A percentile compares a stretch with the other conserved stretches of the same genome.
phyloP scores from a whole-genome alignment of 305 asterid genomes.

The Rubia occidens region DNA sequence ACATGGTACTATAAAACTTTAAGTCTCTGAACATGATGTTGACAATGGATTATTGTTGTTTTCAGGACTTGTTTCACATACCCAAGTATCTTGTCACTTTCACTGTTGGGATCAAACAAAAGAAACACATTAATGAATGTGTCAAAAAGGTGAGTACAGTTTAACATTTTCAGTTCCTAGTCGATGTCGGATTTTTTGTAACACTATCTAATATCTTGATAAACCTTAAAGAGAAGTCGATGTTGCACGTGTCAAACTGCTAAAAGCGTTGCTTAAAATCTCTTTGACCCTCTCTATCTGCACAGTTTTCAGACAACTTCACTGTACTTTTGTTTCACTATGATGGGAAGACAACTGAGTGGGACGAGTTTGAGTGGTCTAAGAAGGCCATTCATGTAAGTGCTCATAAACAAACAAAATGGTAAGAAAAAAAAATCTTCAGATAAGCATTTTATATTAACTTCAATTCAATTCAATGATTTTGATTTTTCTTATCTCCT shows the following conservation, averaged over 20 bases:
- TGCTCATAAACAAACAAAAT: slow-evolving; percentile 40
- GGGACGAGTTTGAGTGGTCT: slow-evolving; percentile 91
- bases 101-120: slow-evolving; percentile 63
- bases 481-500: background rate
- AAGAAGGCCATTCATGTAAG: slow-evolving; percentile 64
- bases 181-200: too few species aligned
- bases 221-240: slow-evolving; percentile 7
- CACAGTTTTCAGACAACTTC: slow-evolving; percentile 64
- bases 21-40: background rate
- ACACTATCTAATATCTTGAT: background rate
- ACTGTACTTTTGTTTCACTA: slow-evolving; percentile 73
- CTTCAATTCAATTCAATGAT: background rate
- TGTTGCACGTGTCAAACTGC: slow-evolving; percentile 28
- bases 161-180: background rate
- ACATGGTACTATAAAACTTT: background rate
- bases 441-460: background rate
- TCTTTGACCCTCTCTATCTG: background rate
- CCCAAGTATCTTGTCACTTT: slow-evolving; percentile 70
- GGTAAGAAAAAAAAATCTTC: slow-evolving; percentile 29
- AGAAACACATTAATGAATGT: slow-evolving; percentile 47
- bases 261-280: too few species aligned
- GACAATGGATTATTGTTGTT: background rate
- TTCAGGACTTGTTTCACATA: slow-evolving; percentile 48
- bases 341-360: slow-evolving; percentile 64
- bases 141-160: slow-evolving; percentile 52